Evolutionary conservation across 2,329 filamentous ascomycete genomes (phyloP), one percentile per base, ranked within the genome.

Genomic region (Talaromyces sp.): DNA sequence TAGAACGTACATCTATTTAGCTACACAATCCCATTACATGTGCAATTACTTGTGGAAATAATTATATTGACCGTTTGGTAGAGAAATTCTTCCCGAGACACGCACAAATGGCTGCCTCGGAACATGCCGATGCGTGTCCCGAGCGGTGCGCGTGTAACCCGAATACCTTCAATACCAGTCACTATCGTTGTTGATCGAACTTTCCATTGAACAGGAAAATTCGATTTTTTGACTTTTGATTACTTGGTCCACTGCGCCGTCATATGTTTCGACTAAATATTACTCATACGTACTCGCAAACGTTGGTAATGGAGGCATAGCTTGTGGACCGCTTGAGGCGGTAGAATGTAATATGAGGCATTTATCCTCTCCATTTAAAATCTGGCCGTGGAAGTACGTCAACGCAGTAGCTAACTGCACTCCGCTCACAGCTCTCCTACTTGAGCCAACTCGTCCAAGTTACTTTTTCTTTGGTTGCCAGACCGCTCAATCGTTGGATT

Each of bases 301-400:
- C 13, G 27, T 10, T 7, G 11, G 35, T 16, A 41, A 16, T 24
- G 33, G 19, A 22, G 27, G 33, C n/a, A n/a, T 56, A 9, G 24
- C 5, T 7, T 43, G 56, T 43, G 37, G 35, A 43, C 24, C 37
- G 43, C 43, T 22, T 47, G 43, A 57, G 33, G 22, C 14, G 24
- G 39, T 19, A 27, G 37, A 6, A 5, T n/a, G 52, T 35, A 37
- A 37, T 63, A 63, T 63, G 61, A 63, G 61, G 61, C 61, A 63
- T 63, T 63, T 63, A 57, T 47, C 61, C 50, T 48, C 50, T 35
- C 60, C 60, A 37, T 43, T 62, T 37, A 57, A 56, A 56, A 43
- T 54, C 60, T 54, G 52, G 33, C 33, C 52, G 52, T 56, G 52
- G 52, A 39, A 56, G 52, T 37, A 54, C 50, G 3, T 48, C 45